These are phyloP conservation scores for Gnomoniopsis smithogilvyi DNA, from an alignment of 2,329 filamentous ascomycete genomes.

Conservation along the genomic window DNA sequence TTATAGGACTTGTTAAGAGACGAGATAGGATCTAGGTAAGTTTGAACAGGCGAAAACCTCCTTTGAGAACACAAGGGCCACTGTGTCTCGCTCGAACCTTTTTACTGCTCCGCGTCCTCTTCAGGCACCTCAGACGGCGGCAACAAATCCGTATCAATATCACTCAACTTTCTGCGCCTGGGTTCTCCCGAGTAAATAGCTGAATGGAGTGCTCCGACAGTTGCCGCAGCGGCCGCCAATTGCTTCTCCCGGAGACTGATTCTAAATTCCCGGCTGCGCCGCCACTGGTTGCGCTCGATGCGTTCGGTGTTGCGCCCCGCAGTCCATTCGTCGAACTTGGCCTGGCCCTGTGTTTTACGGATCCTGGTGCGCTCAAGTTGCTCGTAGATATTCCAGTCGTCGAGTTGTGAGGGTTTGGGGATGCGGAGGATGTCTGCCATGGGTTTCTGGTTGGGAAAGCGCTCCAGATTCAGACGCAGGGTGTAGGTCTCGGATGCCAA, in stretches of 20 bases:
- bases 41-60: no score
- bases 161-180: slow-evolving; percentile 20
- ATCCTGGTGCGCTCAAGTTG: slow-evolving; percentile 42
- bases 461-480: slow-evolving; percentile 44
- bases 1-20: no score
- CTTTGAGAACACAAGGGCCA: background rate
- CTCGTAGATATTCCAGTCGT: slow-evolving; percentile 53
- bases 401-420: slow-evolving; percentile 51
- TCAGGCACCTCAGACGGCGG: background rate
- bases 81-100: background rate
- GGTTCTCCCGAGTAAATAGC: background rate
- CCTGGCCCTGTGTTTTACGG: slow-evolving; percentile 35
- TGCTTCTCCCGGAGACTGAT: slow-evolving; percentile 16
- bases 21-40: no score
- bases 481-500: slow-evolving; percentile 36
- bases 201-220: slow-evolving; percentile 21
- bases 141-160: slow-evolving; percentile 7
- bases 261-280: slow-evolving; percentile 2
- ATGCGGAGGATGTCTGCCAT: slow-evolving; percentile 41
- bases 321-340: slow-evolving; percentile 39
- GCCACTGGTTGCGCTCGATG: slow-evolving; percentile 18
- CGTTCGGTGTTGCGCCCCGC: slow-evolving; percentile 29
- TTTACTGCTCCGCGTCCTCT: background rate
- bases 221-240: slow-evolving; percentile 16
- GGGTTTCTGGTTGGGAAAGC: slow-evolving; percentile 37